These are phyloP conservation scores for Ephemerocybe angulata DNA, from an alignment of 768 basidiomycete genomes.

Conservation along the genomic window DNA sequence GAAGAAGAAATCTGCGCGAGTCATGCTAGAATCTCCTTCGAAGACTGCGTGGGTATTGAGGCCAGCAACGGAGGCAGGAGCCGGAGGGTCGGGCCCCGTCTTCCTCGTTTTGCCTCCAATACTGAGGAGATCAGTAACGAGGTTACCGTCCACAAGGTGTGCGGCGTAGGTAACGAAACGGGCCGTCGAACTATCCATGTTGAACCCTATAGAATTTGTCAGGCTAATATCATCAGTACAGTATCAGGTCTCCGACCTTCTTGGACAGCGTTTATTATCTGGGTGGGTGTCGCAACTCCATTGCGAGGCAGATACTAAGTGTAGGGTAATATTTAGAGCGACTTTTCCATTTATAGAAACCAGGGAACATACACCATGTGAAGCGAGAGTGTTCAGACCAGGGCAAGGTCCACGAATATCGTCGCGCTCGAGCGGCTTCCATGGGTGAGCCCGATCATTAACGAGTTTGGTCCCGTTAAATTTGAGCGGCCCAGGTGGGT, in stretches of 20 bases:
- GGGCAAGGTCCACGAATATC: conserved; percentile 21
- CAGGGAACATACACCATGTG: conserved; percentile 16
- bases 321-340: background rate
- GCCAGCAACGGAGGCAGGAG: conserved; percentile 18
- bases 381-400: conserved; percentile 20
- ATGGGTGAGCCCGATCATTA: conserved; percentile 15
- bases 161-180: conserved; percentile 14
- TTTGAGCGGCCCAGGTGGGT: conserved; percentile 6
- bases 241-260: conserved; percentile 7
- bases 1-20: conserved; percentile 15
- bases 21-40: conserved; percentile 9
- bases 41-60: conserved; percentile 16
- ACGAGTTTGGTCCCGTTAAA: conserved; percentile 14
- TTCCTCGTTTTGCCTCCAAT: conserved; percentile 16
- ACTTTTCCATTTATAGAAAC: background rate
- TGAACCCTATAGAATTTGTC: conserved; percentile 10
- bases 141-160: conserved; percentile 16
- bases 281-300: conserved; percentile 13
- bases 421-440: conserved; percentile 5
- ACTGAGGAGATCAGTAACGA: conserved; percentile 15
- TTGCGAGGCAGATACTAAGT: conserved; percentile 13
- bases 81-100: conserved; percentile 17
- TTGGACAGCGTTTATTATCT: conserved; percentile 14
- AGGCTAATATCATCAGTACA: background rate
- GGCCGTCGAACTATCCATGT: conserved; percentile 14